A percentile compares a stretch with the other conserved stretches of the same genome.
Evolutionary conservation across 495 filamentous ascomycete species (phyloP).

Genomic region (Trichoderma asperelloides): DNA sequence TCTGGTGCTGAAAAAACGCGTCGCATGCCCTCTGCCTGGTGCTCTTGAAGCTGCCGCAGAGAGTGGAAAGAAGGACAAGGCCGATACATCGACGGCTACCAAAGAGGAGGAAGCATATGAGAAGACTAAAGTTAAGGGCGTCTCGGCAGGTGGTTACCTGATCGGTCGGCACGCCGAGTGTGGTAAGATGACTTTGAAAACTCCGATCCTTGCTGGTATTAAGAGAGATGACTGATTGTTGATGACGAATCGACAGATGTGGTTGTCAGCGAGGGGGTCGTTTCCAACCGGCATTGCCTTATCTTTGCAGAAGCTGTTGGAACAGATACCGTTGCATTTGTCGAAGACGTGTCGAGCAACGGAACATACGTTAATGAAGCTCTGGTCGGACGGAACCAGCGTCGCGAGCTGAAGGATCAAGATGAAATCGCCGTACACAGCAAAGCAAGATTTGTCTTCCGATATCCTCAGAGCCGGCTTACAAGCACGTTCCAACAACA

Average conservation of each 20-base stretch:
- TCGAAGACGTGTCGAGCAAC: conserved; percentile 94
- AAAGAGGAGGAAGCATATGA: conserved; percentile 52
- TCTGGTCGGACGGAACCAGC: conserved; percentile 82
- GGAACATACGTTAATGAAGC: conserved; percentile 94
- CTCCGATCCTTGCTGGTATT: background rate
- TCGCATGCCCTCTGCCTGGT: conserved; percentile 51
- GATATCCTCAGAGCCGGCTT: conserved; percentile 69
- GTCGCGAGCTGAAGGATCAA: conserved; percentile 74
- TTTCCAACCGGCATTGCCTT: conserved; percentile 94
- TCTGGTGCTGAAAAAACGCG: conserved; percentile 63
- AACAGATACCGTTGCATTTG: conserved; percentile 66
- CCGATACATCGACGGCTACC: conserved; percentile 30
- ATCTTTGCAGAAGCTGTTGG: conserved; percentile 81
- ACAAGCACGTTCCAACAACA: conserved; percentile 76
- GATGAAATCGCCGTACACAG: conserved; percentile 84
- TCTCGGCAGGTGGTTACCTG: conserved; percentile 75
- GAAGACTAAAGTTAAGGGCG: conserved; percentile 42
- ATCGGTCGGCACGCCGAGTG: conserved; percentile 92
- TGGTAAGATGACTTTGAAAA: conserved; percentile 47
- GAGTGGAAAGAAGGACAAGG: conserved; percentile 16
- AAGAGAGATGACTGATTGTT: conserved; percentile 9
- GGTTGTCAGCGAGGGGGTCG: conserved; percentile 64
- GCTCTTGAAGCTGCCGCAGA: conserved; percentile 16
- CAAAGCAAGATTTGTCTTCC: conserved; percentile 78
- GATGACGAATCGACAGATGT: conserved; percentile 49